Base-by-base conservation (phyloP, 495 filamentous ascomycete genomes). In the Oidiodendron maius region DNA sequence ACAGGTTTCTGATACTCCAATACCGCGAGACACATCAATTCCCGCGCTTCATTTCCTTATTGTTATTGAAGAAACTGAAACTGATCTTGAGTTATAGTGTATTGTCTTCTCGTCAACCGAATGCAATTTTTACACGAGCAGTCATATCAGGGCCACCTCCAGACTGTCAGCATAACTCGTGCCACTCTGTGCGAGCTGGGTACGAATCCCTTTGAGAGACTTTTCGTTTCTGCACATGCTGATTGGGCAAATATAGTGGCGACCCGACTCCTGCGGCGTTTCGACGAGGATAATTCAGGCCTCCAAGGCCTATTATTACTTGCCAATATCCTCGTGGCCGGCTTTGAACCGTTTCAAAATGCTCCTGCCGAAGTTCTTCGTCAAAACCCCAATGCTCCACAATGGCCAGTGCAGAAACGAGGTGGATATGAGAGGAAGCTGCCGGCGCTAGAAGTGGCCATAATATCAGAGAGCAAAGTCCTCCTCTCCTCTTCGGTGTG, bases 71-170 rank as follows among this genome's bases (percentile, higher is more conserved):
- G 39, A 21, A 13, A 41, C n/a, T 21, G 39, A 16, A 41, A 5
- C 39, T 12, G 40, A 10, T 15, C 25, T 15, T 23, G 9, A 5
- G 13, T 11, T 4, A 42, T 57, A 64, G 75, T 81, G 9, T 87
- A 85, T 60, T 84, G 81, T 54, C 69, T 87, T 36, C 74, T 87
- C 6, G 82, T 86, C 48, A 87, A 87, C 57, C 69, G 81, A 23
- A 71, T 75, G 3, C 78, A 83, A 48, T 87, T 87, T 57, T 65
- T 86, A 4, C 66, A 74, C 25, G 81, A 86, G 53, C 83, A 85
- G 60, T 64, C 71, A 1, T 76, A 76, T 57, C 72, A 83, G 53
- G 71, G 69, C 52, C 83, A 86, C 51, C 74, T 76, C 50, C 80
- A 83, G 54, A 84, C 80, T 40, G 81, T 86, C 50, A 75, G 80